A percentile compares a stretch with the other conserved stretches of the same genome.
phyloP scores from a whole-genome alignment of 306 rosid genomes.

The Cicer yamashitae region DNA sequence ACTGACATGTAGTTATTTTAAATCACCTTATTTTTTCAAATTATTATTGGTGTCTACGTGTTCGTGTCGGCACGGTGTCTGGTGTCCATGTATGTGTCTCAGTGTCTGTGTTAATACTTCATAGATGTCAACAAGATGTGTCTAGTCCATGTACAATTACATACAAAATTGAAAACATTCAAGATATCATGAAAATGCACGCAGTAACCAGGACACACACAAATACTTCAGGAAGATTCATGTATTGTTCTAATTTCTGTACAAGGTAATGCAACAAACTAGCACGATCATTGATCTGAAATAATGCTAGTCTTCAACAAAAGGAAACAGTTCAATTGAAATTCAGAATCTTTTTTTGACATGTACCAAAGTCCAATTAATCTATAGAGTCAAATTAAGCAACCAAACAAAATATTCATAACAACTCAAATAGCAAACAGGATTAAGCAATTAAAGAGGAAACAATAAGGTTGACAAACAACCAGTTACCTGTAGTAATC shows the following conservation, averaged over 20 bases:
- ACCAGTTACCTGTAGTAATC: constrained; percentile 46
- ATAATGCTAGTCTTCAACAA: neutral
- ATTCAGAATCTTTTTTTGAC: constrained; percentile 10
- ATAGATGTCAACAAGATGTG: constrained; percentile 12
- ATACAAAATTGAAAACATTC: constrained; percentile 4
- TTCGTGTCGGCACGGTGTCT: neutral
- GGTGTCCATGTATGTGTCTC: neutral
- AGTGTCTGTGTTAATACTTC: neutral
- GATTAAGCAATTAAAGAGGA: constrained; percentile 6
- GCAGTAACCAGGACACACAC: neutral
- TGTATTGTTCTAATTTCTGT: neutral
- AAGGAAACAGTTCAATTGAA: constrained; percentile 22
- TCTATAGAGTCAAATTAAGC: neutral
- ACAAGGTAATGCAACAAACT: neutral
- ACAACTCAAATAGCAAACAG: constrained; percentile 33
- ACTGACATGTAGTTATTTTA: neutral
- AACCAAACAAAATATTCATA: neutral
- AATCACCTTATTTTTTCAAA: neutral
- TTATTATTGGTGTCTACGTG: neutral
- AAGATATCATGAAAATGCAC: neutral
- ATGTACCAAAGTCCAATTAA: neutral
- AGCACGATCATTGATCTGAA: constrained; percentile 4
- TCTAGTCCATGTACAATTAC: neutral
- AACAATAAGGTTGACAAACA: constrained; percentile 14
- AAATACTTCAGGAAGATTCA: neutral